Base-by-base conservation (phyloP, 1,139 yeast species). In the Candida neerlandica region DNA sequence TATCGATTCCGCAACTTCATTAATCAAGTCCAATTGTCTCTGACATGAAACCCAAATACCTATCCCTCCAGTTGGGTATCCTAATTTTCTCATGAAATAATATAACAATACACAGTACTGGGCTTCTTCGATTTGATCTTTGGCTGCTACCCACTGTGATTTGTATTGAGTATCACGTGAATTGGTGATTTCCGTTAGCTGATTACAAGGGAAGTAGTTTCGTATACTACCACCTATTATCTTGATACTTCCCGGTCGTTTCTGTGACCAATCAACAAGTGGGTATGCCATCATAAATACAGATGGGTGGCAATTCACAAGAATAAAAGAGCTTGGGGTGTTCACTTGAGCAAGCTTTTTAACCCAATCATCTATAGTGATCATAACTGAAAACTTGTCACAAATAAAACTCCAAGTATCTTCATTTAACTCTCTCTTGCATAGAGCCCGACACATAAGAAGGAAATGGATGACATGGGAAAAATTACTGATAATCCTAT, bases 41-140 rank as follows among this genome's bases (percentile, higher is more conserved):
- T 64, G 62, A 29, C 71, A 73, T 10, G 71, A 65, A 1, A 78
- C 71, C 44, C 78, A 58, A 11, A 85, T 71, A 10, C 72, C 67
- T 18, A 84, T 73, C 15, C 58, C 58, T 0, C 59, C 55, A 0
- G 58, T 47, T 0, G 82, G 73, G 55, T 81, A 80, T 0, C 81
- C 83, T 16, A 75, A 53, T 3, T 71, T 56, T 21, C 77, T 59
- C 77, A 84, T 66, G 55, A 79, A 81, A 60, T 71, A 73, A 58
- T 69, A 82, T 9, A 82, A 55, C 0, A 68, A 65, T 9, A 80
- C 80, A 12, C 78, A 69, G 53, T 68, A 79, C 54, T 81, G 84
- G 0, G 87, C 88, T 56, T 84, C 88, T 10, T 71, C 77, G 10
- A 78, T 56, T 37, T 51, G 50, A 23, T 43, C 49, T 6, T 48